Base-by-base conservation (phyloP, 805 yeast genomes). In the Monosporozyma unispora region DNA sequence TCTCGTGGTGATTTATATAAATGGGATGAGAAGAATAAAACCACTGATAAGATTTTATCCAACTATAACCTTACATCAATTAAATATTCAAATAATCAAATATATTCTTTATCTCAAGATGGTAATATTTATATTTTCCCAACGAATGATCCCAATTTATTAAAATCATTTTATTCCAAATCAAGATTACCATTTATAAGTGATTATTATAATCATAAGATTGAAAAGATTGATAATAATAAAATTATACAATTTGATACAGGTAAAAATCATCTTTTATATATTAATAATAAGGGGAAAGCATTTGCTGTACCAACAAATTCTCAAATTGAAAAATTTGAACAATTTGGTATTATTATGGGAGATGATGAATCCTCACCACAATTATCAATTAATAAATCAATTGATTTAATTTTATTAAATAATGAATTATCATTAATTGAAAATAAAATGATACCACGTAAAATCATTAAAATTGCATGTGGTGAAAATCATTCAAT, bases 291-390 rank as follows among this genome's bases (percentile, higher is more conserved):
- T 38, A 60, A 72, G 10, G 89, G 90, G 0, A 72, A 78, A 31
- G 81, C 86, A 0, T 83, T 74, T 54, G 71, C 86, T 1, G 71
- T 80, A 10, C 76, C 86, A 14, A 80, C 95, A 9, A 41, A 18
- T 4, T 55, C 50, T 3, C 43, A 55, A 1, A 47, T 48, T 11
- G 62, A 69, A n/a, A 66, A 71, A 4, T 74, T 74, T 44, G 98
- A 98, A 3, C 97, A 93, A 68, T 87, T 77, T 66, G 98, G 97
- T 18, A 64, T 87, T 14, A 93, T 96, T 1, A 66, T 70, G 8
- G 1, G 14, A 18, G 39, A 35, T 11, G 78, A 35, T 12, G 78
- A 72, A 54, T 79, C 96, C 0, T 86, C 89, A 6, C 54, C 89
- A 6, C 54, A 56, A 2, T 71, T 74, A 14, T 74, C 75, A 54